These are phyloP conservation scores for Scheffersomyces insectosa DNA, from an alignment of 1,139 yeast genomes.

Conservation along the genomic window DNA sequence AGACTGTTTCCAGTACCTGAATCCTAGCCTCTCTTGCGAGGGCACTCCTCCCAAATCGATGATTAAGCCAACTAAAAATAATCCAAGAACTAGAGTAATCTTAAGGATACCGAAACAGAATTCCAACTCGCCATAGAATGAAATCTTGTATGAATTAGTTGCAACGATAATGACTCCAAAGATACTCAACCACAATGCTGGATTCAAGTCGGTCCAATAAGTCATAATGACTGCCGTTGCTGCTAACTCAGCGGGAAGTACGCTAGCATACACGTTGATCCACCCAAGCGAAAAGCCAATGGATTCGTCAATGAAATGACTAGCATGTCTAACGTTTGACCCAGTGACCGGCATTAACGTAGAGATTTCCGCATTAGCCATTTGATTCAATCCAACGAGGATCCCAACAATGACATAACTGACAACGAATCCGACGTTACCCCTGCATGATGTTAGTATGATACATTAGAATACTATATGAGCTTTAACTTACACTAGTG, in stretches of 20 bases:
- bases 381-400: conserved; percentile 22
- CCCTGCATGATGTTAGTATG: too few relatives aligned
- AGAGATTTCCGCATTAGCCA: conserved; percentile 28
- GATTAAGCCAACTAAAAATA: conserved; percentile 25
- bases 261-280: conserved; percentile 15
- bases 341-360: conserved; percentile 32
- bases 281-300: conserved; percentile 29
- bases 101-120: conserved; percentile 31
- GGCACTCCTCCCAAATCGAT: conserved; percentile 36
- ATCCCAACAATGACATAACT: conserved; percentile 20
- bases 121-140: conserved; percentile 34
- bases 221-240: conserved; percentile 29
- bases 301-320: conserved; percentile 28
- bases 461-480: too few relatives aligned
- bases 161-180: conserved; percentile 24
- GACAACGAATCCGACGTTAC: too few relatives aligned
- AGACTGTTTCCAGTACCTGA: conserved; percentile 28
- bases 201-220: conserved; percentile 23
- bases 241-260: conserved; percentile 25
- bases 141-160: conserved; percentile 25
- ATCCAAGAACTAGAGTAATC: conserved; percentile 25
- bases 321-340: conserved; percentile 29
- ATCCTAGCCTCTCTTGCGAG: conserved; percentile 26
- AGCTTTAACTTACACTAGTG: too few relatives aligned
- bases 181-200: conserved; percentile 30